Percentiles rank a stretch among this genome's conserved stretches.
Evolutionary conservation across 495 filamentous ascomycete species (phyloP).

Genomic region (Aspergillus taichungensis): DNA sequence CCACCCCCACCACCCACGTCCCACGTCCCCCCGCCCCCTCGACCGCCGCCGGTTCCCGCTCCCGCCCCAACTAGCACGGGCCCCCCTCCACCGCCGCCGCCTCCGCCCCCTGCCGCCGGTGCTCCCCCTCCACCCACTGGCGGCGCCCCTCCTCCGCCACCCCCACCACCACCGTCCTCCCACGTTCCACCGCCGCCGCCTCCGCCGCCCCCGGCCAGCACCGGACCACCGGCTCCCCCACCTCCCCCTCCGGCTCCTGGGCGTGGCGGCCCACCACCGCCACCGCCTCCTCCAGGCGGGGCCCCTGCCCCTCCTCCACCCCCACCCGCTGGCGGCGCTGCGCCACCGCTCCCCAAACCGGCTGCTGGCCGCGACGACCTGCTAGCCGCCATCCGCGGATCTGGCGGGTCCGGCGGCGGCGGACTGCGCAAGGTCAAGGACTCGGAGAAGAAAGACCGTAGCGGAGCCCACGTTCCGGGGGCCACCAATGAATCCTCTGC

Average conservation of each 20-base stretch:
- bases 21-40: conserved; percentile 12
- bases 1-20: conserved; percentile 22
- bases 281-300: conserved; percentile 30
- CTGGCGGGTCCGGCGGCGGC: conserved; percentile 59
- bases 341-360: conserved; percentile 45
- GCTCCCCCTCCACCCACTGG: conserved; percentile 1
- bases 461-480: conserved; percentile 59
- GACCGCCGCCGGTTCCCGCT: conserved; percentile 32
- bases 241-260: conserved; percentile 22
- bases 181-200: conserved; percentile 27
- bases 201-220: conserved; percentile 52
- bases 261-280: conserved; percentile 38
- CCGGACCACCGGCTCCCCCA: conserved; percentile 24
- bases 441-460: conserved; percentile 70
- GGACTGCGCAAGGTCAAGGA: conserved; percentile 75
- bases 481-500: conserved; percentile 44
- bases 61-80: conserved; percentile 12
- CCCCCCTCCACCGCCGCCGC: conserved; percentile 11
- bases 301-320: conserved; percentile 17
- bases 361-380: conserved; percentile 53
- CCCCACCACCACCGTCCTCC: conserved; percentile 37
- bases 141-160: conserved; percentile 13
- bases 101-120: conserved; percentile 39
- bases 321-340: conserved; percentile 53
- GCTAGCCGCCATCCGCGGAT: conserved; percentile 72